These are phyloP conservation scores for Neopestalotiopsis sp. DNA, from an alignment of 2,329 filamentous ascomycete species.

Conservation along the genomic window DNA sequence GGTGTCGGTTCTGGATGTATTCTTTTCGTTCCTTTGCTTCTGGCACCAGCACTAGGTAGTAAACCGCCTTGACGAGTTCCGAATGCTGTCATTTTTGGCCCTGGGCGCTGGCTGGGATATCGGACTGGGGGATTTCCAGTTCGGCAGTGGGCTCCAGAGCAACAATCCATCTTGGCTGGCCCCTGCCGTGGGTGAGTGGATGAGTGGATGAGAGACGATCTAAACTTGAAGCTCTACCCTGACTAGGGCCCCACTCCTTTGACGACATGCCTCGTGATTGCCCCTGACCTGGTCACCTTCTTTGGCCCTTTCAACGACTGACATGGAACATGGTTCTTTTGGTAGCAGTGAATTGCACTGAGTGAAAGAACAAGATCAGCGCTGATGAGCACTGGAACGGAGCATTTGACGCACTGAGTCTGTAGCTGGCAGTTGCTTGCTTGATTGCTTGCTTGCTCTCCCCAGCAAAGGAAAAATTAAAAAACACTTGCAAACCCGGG, in stretches of 20 bases:
- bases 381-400: constrained; percentile 8
- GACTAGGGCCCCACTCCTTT: constrained; percentile 31
- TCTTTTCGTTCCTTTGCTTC: not conserved
- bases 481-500: not conserved
- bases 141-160: constrained; percentile 10
- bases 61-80: constrained; percentile 9
- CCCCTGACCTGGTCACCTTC: constrained; percentile 23
- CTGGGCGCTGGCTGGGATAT: not conserved
- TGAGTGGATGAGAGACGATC: constrained; percentile 17
- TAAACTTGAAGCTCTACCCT: constrained; percentile 12
- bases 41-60: not conserved
- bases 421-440: not conserved
- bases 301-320: constrained; percentile 33
- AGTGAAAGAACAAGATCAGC: not conserved
- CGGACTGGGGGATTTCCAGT: not conserved
- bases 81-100: constrained; percentile 12
- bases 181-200: not conserved
- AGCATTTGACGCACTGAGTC: not conserved
- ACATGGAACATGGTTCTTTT: constrained; percentile 47
- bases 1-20: not conserved
- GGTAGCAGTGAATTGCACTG: too few relatives aligned
- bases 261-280: constrained; percentile 25
- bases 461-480: not conserved
- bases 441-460: too few relatives aligned
- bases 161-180: not conserved